Base-by-base conservation (phyloP, 768 basidiomycete genomes). In the Paxillus ammoniavirescens region DNA sequence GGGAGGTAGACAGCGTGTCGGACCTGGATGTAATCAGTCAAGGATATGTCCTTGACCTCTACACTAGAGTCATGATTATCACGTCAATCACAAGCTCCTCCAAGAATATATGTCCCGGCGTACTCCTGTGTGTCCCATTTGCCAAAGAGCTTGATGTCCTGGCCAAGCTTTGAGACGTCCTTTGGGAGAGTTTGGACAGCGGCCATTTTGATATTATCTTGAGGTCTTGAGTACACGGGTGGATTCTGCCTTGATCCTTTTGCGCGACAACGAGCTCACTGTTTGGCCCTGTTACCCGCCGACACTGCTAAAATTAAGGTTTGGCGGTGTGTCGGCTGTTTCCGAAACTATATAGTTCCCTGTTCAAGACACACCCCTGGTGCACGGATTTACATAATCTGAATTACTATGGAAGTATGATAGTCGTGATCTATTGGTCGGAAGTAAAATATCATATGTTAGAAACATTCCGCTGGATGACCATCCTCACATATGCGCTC, bases 51-150 rank as follows among this genome's bases (percentile, higher is more conserved):
- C 79, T 97, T 97, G 71, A 98, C 94, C 74, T 98, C 96, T 66
- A 98, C 91, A 73, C 94, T 96, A 63, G 40, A 59, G 40, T 10
- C 38, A 42, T 26, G 44, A 37, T 36, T 31, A 45, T 30, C n/a
- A 28, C 10, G 57, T 72, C 55, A 70, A 56, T 45, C 46, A 47
- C 45, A 28, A 36, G 45, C 33, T 50, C 15, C 44, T 13, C 28
- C 5, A 26, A 23, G 26, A 57, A 44, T 0, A 47, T 43, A 31
- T 41, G 50, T 49, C 49, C 48, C 53, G 30, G 82, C 93, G 75
- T 81, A 97, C 95, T 93, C 94, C 70, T 93, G 87, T 59, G 93
- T 90, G 53, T 98, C 95, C 97, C 97, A 99, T 80, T 95, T 95
- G 69, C 93, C 94, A 72, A 99, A 99, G 58, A 99, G 86, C 77